Evolutionary conservation across 805 yeast genomes (phyloP), one percentile per base, ranked within the genome.

Genomic region (Candida hispaniensis): DNA sequence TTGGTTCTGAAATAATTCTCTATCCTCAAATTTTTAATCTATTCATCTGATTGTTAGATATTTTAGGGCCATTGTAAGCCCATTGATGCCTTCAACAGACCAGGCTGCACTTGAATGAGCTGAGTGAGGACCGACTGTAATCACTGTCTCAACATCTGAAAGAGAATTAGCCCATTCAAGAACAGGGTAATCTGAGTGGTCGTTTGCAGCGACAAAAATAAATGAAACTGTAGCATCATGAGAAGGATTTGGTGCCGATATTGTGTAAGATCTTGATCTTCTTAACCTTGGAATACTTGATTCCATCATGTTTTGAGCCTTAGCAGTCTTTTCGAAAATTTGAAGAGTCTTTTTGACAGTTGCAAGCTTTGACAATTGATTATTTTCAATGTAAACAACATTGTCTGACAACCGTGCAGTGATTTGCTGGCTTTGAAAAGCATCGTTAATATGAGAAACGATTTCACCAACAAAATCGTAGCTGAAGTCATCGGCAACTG

Each of bases 391-490:
- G 13, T 20, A 11, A 6, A 34, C 26, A 2, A 25, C 26, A 20
- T 26, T 30, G 26, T 79, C 73, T 26, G 32, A 20, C 26, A 80
- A 61, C 18, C 78, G 73, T 2, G 95, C 94, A 56, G 83, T 94
- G 11, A 86, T 66, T 22, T 71, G 71, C 32, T 65, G 67, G 11
- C 67, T 70, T 10, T 69, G 66, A 51, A 72, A 79, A 18, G 77
- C 60, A 29, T 78, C 91, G 55, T 88, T 85, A 39, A 86, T 73
- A 54, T 83, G 85, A 14, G 86, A 75, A 29, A 86, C 75, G 39
- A 79, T 69, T 47, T 85, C 95, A 30, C 96, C 95, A 58, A 82
- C 69, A 12, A 76, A 67, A 29, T 75, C 66, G 18, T 67, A 56
- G 34, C 74, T 73, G 47, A 93, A 70, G 33, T 76, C 82, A 7